Evolutionary conservation across 768 basidiomycete genomes (phyloP).

Genomic region (Butyriboletus loyo): DNA sequence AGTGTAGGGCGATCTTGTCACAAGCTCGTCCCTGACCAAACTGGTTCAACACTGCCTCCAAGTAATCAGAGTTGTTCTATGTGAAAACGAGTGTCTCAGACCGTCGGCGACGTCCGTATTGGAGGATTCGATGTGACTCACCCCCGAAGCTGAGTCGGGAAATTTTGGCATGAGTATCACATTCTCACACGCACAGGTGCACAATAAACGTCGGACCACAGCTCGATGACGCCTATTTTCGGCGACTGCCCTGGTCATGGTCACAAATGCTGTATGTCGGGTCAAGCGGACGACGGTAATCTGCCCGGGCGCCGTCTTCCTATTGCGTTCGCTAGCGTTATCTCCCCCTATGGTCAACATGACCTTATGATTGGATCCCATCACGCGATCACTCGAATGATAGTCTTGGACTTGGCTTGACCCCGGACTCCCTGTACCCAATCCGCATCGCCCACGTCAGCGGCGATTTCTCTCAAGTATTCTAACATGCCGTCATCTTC

Average conservation of each 20-base stretch:
- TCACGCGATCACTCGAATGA: neutral
- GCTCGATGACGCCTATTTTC: neutral
- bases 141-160: neutral
- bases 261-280: neutral
- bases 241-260: neutral
- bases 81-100: neutral
- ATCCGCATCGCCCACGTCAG: neutral
- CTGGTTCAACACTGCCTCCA: conserved; percentile 4
- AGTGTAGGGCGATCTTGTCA: neutral
- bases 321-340: neutral
- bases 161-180: no score
- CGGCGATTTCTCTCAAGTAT: neutral
- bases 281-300: neutral
- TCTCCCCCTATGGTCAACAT: neutral
- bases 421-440: conserved; percentile 13
- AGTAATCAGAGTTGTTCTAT: neutral
- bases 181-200: neutral
- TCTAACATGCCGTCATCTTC: conserved; percentile 18
- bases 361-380: neutral
- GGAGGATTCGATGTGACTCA: neutral
- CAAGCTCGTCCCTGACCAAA: no score
- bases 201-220: neutral
- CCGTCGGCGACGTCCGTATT: neutral
- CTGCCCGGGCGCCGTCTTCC: no score
- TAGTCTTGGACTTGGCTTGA: neutral